Evolutionary conservation across 768 basidiomycete genomes (phyloP).

Genomic region (Thelephora aurantiotincta): DNA sequence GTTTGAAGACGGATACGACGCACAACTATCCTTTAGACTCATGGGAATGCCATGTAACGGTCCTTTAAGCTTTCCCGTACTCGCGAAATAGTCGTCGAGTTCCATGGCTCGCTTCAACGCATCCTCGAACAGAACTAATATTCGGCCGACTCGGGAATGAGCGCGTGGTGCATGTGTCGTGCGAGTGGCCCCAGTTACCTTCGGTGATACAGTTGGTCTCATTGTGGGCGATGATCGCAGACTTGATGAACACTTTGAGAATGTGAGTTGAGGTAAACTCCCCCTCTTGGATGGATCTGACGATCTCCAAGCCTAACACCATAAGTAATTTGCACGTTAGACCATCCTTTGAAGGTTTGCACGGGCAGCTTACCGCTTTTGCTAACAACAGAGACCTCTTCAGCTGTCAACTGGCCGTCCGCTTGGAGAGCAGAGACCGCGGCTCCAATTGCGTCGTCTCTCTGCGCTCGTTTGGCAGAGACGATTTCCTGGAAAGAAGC

Average conservation of each 20-base stretch:
- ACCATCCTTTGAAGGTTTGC: too few species aligned
- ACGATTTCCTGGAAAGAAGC: too few species aligned
- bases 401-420: too few species aligned
- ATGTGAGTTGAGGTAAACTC: constrained; percentile 34
- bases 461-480: too few species aligned
- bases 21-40: constrained; percentile 53
- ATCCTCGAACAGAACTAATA: constrained; percentile 52
- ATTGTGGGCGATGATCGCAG: constrained; percentile 40
- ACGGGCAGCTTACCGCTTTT: too few species aligned
- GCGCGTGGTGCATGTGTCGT: neutral
- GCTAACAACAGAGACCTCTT: too few species aligned
- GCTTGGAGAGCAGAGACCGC: too few species aligned
- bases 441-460: too few species aligned
- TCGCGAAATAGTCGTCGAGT: constrained; percentile 54
- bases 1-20: constrained; percentile 22
- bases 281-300: constrained; percentile 22
- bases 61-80: constrained; percentile 42
- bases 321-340: too few species aligned
- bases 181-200: constrained; percentile 25
- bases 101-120: constrained; percentile 45
- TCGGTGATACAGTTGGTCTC: constrained; percentile 71
- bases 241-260: constrained; percentile 29
- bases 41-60: constrained; percentile 75
- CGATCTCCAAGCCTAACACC: constrained; percentile 20
- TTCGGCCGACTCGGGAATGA: neutral